Percentiles rank a stretch among this genome's conserved stretches.
phyloP scores from a whole-genome alignment of 352 stramenopile species.

The Pythium chondricola region DNA sequence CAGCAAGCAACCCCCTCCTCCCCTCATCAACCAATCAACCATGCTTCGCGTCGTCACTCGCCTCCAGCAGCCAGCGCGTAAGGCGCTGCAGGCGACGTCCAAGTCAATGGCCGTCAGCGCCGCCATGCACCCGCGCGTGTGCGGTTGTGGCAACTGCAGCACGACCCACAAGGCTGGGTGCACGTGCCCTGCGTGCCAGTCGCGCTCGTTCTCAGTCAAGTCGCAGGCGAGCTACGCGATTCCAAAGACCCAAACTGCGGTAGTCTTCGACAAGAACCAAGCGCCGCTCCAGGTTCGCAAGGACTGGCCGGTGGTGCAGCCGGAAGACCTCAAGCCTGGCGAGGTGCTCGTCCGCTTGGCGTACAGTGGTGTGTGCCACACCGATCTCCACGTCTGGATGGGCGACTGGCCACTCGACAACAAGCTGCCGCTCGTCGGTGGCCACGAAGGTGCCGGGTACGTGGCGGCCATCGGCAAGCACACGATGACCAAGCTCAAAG shows the following conservation, averaged over 20 bases:
- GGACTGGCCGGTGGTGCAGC: slow-evolving; percentile 43
- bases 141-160: slow-evolving; percentile 27
- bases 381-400: slow-evolving; percentile 39
- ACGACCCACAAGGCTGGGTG: slow-evolving; percentile 16
- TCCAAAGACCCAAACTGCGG: slow-evolving; percentile 39
- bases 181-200: slow-evolving; percentile 9
- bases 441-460: slow-evolving; percentile 52
- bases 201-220: slow-evolving; percentile 26
- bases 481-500: slow-evolving; percentile 35
- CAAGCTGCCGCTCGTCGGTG: slow-evolving; percentile 40
- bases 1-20: no score
- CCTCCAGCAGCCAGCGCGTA: slow-evolving; percentile 18
- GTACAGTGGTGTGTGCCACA: slow-evolving; percentile 46
- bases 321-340: slow-evolving; percentile 31
- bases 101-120: slow-evolving; percentile 17
- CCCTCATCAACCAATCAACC: no score
- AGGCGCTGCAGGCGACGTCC: slow-evolving; percentile 2
- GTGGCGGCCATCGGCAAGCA: slow-evolving; percentile 39
- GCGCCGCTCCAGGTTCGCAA: slow-evolving; percentile 36
- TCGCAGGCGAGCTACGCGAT: slow-evolving; percentile 39
- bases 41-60: slow-evolving; percentile 22
- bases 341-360: slow-evolving; percentile 46
- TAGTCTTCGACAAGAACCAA: slow-evolving; percentile 44
- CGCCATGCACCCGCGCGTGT: slow-evolving; percentile 15
- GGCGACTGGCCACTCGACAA: slow-evolving; percentile 27